Conservation (phyloP, 1,284 basidiomycete genomes). For the Salmacisia buchloeana region DNA sequence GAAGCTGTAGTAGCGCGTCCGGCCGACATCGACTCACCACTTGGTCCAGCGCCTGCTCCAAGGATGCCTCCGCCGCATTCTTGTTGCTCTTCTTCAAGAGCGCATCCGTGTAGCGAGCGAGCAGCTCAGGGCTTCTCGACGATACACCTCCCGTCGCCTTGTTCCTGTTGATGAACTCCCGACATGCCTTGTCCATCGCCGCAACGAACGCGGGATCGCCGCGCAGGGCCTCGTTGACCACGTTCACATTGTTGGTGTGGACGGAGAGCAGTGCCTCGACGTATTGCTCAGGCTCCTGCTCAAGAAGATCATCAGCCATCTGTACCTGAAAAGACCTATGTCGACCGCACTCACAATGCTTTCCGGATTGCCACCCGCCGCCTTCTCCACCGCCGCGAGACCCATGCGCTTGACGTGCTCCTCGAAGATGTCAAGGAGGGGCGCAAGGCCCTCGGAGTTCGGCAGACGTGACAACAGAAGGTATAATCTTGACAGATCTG, state of each 20-base stretch:
- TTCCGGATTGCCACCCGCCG: constrained; percentile 50
- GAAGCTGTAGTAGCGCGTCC: not conserved
- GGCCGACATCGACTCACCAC: constrained; percentile 52
- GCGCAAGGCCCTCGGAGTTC: constrained; percentile 71
- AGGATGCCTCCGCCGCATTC: constrained; percentile 74
- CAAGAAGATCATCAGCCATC: not conserved
- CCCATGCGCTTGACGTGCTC: constrained; percentile 88
- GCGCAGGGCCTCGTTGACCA: constrained; percentile 83
- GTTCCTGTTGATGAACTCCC: constrained; percentile 94
- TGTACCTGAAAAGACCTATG: not conserved
- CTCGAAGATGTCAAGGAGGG: constrained; percentile 86
- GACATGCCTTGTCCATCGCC: constrained; percentile 83
- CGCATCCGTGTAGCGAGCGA: constrained; percentile 89
- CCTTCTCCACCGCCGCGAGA: constrained; percentile 73
- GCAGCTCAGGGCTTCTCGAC: constrained; percentile 79
- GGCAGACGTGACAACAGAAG: constrained; percentile 79
- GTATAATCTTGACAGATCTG: constrained; percentile 79
- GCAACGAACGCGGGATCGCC: constrained; percentile 93
- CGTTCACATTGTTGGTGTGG: constrained; percentile 84
- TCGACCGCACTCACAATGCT: constrained; percentile 54
- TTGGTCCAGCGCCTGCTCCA: constrained; percentile 83
- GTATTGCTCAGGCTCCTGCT: constrained; percentile 74
- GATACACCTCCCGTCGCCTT: constrained; percentile 58
- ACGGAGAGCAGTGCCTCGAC: constrained; percentile 87
- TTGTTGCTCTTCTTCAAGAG: constrained; percentile 93